phyloP scores from a whole-genome alignment of 352 stramenopile species.

The Plasmopara muralis region DNA sequence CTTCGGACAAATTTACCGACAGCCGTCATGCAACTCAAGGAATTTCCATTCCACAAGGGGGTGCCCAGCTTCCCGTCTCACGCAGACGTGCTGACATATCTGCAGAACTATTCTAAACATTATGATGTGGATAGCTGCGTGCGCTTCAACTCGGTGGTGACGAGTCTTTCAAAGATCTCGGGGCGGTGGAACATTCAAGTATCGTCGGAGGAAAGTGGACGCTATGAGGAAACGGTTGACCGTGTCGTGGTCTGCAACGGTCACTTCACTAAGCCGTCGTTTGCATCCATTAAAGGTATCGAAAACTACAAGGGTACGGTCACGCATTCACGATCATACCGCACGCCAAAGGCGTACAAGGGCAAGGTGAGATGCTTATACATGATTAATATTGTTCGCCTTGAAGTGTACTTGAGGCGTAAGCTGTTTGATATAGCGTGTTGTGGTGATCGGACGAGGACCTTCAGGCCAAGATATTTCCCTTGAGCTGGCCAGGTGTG shows the following conservation, averaged over 20 bases:
- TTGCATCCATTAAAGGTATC: constrained; percentile 39
- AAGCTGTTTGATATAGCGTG: constrained; percentile 15
- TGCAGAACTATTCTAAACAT: constrained; percentile 56
- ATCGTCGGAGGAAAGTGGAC: constrained; percentile 24
- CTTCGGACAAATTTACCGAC: constrained; percentile 77
- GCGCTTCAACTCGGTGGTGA: constrained; percentile 47
- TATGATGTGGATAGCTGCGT: constrained; percentile 46
- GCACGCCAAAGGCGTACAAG: constrained; percentile 36
- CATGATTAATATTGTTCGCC: neutral
- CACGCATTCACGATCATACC: constrained; percentile 55
- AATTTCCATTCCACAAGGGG: constrained; percentile 54
- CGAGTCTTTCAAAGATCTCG: constrained; percentile 34
- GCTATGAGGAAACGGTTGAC: constrained; percentile 65
- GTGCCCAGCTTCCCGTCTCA: constrained; percentile 57
- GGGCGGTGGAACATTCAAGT: constrained; percentile 38
- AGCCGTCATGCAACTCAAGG: constrained; percentile 70
- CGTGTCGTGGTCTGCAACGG: constrained; percentile 74
- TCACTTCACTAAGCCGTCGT: constrained; percentile 59
- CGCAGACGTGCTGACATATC: constrained; percentile 51
- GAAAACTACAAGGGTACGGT: constrained; percentile 39
- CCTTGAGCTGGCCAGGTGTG: constrained; percentile 43
- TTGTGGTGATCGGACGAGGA: constrained; percentile 60
- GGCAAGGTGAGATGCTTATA: constrained; percentile 24
- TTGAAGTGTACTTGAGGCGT: constrained; percentile 1
- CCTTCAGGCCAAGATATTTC: constrained; percentile 78